Percentiles rank a stretch among this genome's conserved stretches.
These are phyloP conservation scores for Sporothrix mexicana DNA, from an alignment of 2,329 filamentous ascomycete genomes.

Conservation along the genomic window DNA sequence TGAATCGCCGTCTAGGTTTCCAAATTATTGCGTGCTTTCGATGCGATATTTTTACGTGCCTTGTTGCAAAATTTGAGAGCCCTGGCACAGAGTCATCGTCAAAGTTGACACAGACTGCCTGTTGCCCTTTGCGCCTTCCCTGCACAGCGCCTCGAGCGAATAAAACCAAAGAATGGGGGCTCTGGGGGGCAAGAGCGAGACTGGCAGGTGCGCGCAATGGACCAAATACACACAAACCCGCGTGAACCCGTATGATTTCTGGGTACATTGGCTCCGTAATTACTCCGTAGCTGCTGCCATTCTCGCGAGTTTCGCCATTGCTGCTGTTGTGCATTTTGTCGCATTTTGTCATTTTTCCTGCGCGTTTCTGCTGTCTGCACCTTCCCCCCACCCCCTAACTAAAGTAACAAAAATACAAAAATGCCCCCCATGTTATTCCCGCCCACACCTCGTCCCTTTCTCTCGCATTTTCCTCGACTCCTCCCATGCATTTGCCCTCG, in stretches of 20 bases:
- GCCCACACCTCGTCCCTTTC: constrained; percentile 16
- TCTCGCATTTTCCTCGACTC: background rate
- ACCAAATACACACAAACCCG: constrained; percentile 13
- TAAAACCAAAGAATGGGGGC: constrained; percentile 3
- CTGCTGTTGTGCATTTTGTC: background rate
- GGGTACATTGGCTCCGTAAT: constrained; percentile 4
- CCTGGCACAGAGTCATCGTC: constrained; percentile 17
- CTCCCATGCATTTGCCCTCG: constrained; percentile 26
- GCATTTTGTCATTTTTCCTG: background rate
- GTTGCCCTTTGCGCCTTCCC: constrained; percentile 11
- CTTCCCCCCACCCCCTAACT: background rate
- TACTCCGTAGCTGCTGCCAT: constrained; percentile 14
- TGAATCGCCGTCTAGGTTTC: constrained; percentile 13
- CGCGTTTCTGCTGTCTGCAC: background rate
- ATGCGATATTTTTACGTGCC: constrained; percentile 20
- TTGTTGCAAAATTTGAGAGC: background rate
- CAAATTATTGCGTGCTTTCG: constrained; percentile 8
- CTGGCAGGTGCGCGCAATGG: background rate
- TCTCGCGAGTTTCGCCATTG: background rate
- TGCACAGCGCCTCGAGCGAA: constrained; percentile 1
- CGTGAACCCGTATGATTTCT: constrained; percentile 17
- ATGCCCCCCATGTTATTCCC: constrained; percentile 24
- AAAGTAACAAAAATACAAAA: background rate
- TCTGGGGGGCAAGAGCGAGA: constrained; percentile 12
- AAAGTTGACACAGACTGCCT: background rate